A percentile compares a stretch with the other conserved stretches of the same genome.
phyloP scores from a whole-genome alignment of 805 yeast species.

The Saccharomyces jurei region DNA sequence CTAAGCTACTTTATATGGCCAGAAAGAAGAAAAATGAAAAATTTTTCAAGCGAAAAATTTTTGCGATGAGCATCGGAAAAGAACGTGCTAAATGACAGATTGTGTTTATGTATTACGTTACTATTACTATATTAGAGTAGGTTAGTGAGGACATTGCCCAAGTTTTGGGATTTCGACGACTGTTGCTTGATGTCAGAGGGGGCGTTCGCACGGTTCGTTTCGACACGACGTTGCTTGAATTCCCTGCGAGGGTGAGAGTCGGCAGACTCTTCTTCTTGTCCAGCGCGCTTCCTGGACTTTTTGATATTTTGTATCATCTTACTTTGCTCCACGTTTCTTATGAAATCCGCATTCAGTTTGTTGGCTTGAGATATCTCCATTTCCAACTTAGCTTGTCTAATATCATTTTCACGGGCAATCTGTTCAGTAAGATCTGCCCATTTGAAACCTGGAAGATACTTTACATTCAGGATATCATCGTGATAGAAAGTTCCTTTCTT shows the following conservation, averaged over 20 bases:
- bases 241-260: slow-evolving; percentile 38
- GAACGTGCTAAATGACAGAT: neutral
- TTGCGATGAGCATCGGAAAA: slow-evolving; percentile 5
- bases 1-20: neutral
- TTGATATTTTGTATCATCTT: slow-evolving; percentile 66
- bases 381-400: slow-evolving; percentile 77
- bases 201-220: slow-evolving; percentile 62
- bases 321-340: slow-evolving; percentile 76
- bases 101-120: neutral
- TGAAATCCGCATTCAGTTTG: slow-evolving; percentile 74
- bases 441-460: slow-evolving; percentile 83
- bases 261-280: slow-evolving; percentile 16
- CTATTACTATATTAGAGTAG: slow-evolving; percentile 35
- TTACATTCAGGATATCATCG: slow-evolving; percentile 88
- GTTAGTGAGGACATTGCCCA: slow-evolving; percentile 41
- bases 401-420: slow-evolving; percentile 81
- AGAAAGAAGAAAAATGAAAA: slow-evolving; percentile 5
- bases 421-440: slow-evolving; percentile 94
- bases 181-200: slow-evolving; percentile 35
- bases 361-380: slow-evolving; percentile 86
- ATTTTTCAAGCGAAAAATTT: slow-evolving; percentile 7
- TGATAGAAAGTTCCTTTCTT: slow-evolving; percentile 84
- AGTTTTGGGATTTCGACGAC: slow-evolving; percentile 33
- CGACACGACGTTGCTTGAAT: slow-evolving; percentile 64
- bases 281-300: slow-evolving; percentile 24